These are phyloP conservation scores for Echria macrotheca DNA, from an alignment of 495 filamentous ascomycete genomes.

Conservation along the genomic window DNA sequence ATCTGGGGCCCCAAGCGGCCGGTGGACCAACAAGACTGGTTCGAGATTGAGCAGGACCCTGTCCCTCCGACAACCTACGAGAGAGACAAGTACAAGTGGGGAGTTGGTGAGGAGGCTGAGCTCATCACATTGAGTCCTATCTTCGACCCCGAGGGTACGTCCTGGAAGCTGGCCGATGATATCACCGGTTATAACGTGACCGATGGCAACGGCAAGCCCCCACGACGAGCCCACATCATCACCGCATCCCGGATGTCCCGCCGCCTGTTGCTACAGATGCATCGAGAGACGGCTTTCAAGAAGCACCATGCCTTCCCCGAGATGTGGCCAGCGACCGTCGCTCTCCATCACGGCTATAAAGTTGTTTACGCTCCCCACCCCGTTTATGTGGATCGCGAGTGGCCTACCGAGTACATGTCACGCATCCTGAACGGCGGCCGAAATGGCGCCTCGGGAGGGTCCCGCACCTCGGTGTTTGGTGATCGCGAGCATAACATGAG, in stretches of 20 bases:
- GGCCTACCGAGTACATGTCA: slow-evolving; percentile 77
- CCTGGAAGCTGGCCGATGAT: slow-evolving; percentile 81
- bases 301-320: slow-evolving; percentile 91
- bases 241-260: slow-evolving; percentile 78
- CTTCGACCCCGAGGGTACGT: slow-evolving; percentile 84
- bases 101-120: slow-evolving; percentile 88
- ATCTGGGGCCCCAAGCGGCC: slow-evolving; percentile 85
- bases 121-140: slow-evolving; percentile 90
- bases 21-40: slow-evolving; percentile 54
- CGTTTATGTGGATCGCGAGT: slow-evolving; percentile 81
- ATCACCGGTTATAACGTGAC: slow-evolving; percentile 82
- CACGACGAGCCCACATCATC: slow-evolving; percentile 83
- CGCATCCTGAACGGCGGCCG: slow-evolving; percentile 77
- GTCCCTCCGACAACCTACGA: slow-evolving; percentile 66
- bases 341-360: slow-evolving; percentile 92
- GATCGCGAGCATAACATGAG: slow-evolving; percentile 84
- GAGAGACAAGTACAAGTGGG: slow-evolving; percentile 80
- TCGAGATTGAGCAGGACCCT: slow-evolving; percentile 63
- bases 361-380: slow-evolving; percentile 92
- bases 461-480: slow-evolving; percentile 70
- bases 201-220: slow-evolving; percentile 49
- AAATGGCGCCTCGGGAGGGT: slow-evolving; percentile 70
- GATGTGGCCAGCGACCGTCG: slow-evolving; percentile 86
- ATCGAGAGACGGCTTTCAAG: slow-evolving; percentile 72
- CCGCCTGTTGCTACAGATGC: slow-evolving; percentile 80